These are phyloP conservation scores for Colletotrichum tanaceti DNA, from an alignment of 2,329 filamentous ascomycete genomes.

Conservation along the genomic window DNA sequence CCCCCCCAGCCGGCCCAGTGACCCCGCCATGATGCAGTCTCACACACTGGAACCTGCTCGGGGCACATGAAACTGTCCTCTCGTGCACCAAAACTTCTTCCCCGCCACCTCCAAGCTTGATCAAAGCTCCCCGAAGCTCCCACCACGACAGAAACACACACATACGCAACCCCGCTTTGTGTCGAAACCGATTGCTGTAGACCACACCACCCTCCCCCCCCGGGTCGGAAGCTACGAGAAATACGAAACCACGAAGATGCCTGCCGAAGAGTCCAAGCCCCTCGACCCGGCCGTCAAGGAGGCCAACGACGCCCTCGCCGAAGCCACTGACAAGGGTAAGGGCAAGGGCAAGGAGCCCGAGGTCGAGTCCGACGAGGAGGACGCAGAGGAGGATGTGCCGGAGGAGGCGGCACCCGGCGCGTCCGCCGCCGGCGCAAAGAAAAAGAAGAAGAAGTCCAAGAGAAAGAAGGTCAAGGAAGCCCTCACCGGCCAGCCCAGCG, in stretches of 20 bases:
- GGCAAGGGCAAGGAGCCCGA: conserved; percentile 59
- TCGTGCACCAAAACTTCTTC: conserved; percentile 38
- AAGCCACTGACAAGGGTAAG: conserved; percentile 53
- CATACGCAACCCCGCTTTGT: not conserved
- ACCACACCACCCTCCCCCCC: not conserved
- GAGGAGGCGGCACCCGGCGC: conserved; percentile 54
- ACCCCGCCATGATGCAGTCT: conserved; percentile 38
- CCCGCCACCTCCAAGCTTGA: conserved; percentile 39
- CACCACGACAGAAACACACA: conserved; percentile 28
- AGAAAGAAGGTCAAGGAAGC: conserved; percentile 68
- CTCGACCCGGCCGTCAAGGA: conserved; percentile 65
- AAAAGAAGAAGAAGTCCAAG: conserved; percentile 76
- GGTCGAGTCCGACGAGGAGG: conserved; percentile 61
- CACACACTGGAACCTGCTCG: conserved; percentile 16
- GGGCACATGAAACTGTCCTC: conserved; percentile 39
- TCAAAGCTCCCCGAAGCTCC: conserved; percentile 37
- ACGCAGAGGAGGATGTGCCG: conserved; percentile 56
- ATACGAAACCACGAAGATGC: conserved; percentile 49
- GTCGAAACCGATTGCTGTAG: not conserved
- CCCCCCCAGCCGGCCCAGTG: conserved; percentile 2
- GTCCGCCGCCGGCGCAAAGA: conserved; percentile 50
- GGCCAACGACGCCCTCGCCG: conserved; percentile 54
- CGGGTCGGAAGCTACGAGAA: not conserved
- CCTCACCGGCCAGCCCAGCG: conserved; percentile 51
- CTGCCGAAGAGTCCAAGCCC: conserved; percentile 72